Conservation (phyloP, 1,284 basidiomycete species). For the Ustilago vetiveriae region DNA sequence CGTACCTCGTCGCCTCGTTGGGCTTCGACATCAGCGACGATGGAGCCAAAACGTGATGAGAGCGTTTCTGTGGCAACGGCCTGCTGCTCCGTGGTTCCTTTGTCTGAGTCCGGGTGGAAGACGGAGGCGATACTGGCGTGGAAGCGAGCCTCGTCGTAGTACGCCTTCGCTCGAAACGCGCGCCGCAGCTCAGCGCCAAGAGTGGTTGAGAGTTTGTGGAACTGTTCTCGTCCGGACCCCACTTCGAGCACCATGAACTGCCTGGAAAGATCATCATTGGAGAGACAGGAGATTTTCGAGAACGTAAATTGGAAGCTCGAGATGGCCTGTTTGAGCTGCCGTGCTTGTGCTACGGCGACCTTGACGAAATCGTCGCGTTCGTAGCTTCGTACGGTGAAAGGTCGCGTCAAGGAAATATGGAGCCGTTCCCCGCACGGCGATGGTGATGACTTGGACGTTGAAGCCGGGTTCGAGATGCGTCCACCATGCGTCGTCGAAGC, state of each 20-base stretch:
- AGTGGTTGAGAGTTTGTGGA: conserved; percentile 21
- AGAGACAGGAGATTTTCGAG: conserved; percentile 27
- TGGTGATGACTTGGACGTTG: not conserved
- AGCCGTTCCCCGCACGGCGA: not conserved
- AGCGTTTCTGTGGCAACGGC: not conserved
- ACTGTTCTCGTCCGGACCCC: conserved; percentile 32
- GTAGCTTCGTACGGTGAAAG: conserved; percentile 42
- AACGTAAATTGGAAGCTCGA: conserved; percentile 38
- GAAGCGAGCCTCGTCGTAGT: conserved; percentile 50
- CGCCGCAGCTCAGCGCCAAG: conserved; percentile 24
- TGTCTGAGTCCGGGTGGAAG: not conserved
- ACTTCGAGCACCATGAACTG: conserved; percentile 49
- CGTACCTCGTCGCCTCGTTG: conserved; percentile 16
- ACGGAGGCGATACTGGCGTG: conserved; percentile 41
- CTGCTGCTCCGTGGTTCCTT: not conserved
- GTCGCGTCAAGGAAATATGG: conserved; percentile 50
- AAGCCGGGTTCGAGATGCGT: too few species aligned
- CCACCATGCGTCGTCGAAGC: not conserved
- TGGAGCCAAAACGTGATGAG: conserved; percentile 1
- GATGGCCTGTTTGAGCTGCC: not conserved
- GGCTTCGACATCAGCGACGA: conserved; percentile 14
- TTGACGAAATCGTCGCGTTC: conserved; percentile 41
- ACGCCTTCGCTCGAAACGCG: conserved; percentile 33
- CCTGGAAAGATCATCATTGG: conserved; percentile 37
- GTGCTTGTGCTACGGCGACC: conserved; percentile 6